phyloP scores from a whole-genome alignment of 2,329 filamentous ascomycete genomes.

The Colletotrichum falcatum region DNA sequence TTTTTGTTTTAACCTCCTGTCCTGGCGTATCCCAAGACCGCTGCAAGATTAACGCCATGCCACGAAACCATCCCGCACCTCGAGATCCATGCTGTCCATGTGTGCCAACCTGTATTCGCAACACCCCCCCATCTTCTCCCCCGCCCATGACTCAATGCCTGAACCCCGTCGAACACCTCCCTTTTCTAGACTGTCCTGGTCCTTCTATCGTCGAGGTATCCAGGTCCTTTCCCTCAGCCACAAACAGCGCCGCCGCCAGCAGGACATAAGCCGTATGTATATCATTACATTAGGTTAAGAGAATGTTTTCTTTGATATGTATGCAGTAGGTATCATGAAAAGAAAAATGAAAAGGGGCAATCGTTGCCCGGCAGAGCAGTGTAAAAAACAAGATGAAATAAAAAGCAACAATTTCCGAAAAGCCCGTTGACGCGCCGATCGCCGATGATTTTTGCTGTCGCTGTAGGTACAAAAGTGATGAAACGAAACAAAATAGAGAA shows the following conservation, averaged over 20 bases:
- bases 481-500: background rate
- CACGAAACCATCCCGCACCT: background rate
- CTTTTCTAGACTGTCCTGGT: background rate
- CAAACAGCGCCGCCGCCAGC: constrained; percentile 39
- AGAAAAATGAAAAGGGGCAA: constrained; percentile 22
- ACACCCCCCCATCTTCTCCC: background rate
- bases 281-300: constrained; percentile 42
- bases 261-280: constrained; percentile 35
- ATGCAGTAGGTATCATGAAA: constrained; percentile 37
- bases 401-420: background rate
- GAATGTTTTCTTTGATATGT: constrained; percentile 29
- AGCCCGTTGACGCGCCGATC: constrained; percentile 23
- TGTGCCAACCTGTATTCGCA: background rate
- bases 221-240: constrained; percentile 21
- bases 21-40: background rate
- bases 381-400: background rate
- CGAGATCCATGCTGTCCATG: background rate
- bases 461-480: constrained; percentile 23
- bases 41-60: constrained; percentile 6
- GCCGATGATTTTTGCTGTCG: constrained; percentile 19
- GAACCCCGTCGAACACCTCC: background rate
- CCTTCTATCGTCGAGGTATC: constrained; percentile 14
- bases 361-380: constrained; percentile 10
- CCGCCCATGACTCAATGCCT: background rate
- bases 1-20: constrained; percentile 10